Evolutionary conservation across 2,329 filamentous ascomycete genomes (phyloP), one percentile per base, ranked within the genome.

Genomic region (Botryotinia convoluta): DNA sequence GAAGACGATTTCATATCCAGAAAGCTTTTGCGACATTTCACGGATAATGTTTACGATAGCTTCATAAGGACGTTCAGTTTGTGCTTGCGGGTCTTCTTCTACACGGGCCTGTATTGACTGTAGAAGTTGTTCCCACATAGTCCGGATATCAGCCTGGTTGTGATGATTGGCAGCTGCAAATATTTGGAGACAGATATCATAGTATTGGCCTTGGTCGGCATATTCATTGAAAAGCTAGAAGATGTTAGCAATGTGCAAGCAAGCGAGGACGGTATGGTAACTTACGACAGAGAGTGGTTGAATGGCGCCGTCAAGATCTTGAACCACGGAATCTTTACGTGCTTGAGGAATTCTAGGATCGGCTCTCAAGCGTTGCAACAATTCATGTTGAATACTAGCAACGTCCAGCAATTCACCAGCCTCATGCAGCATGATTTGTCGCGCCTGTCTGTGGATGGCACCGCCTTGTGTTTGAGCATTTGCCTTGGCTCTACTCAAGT

Each of bases 161-260:
- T 95, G 92, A 84, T 97, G 93, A 82, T 98, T 94, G 63, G 95
- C 95, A 1, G 92, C 89, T 82, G 97, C 92, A 85, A 95, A 98
- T 79, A 99, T 97, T 74, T 95, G 87, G 14, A 99, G 88, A 81
- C 93, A 97, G 69, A 99, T 88, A 81, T 98, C 96, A 83, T 94
- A 95, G 86, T 99, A 99, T 68, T 90, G 92, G 3, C 94, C 96
- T 79, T 93, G 91, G 80, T 98, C 95, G 72, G 95, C 94, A 79
- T 94, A 99, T 76, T 90, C 86, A 81, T 98, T 97, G 84, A 94
- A 99, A n/a, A 99, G 89, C 90, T 97, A 79, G 4, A 42, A 42
- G 12, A 32, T 60, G 60, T 77, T 75, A 78, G 74, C 48, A 45
- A 35, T 44, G 26, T 35, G 22, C 9, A 57, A 59, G 65, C 16